These are phyloP conservation scores for Penicillium herquei DNA, from an alignment of 495 filamentous ascomycete species.

Conservation along the genomic window DNA sequence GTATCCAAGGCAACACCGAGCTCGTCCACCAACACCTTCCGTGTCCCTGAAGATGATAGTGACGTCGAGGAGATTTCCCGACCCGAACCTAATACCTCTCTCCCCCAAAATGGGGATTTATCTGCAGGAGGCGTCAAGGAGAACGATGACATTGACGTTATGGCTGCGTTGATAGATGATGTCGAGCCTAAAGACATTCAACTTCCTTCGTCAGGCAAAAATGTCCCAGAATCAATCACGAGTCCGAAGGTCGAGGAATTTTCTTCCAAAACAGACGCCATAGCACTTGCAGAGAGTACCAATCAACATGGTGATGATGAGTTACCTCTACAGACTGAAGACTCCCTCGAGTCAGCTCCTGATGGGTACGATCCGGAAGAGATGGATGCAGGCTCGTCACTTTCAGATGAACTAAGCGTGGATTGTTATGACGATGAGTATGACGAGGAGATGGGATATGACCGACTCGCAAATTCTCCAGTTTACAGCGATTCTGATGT, in stretches of 20 bases:
- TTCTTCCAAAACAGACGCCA: no score
- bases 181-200: no score
- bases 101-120: no score
- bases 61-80: constrained; percentile 19
- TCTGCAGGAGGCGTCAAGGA: background rate
- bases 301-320: no score
- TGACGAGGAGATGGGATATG: background rate
- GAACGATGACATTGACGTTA: background rate
- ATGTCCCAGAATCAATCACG: no score
- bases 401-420: background rate
- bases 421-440: background rate
- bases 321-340: no score
- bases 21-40: constrained; percentile 39
- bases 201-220: no score
- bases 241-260: no score
- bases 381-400: background rate
- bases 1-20: background rate
- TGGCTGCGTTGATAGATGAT: no score
- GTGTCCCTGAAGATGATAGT: constrained; percentile 46
- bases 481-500: background rate
- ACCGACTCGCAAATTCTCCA: background rate
- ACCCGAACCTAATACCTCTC: no score
- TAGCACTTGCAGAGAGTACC: no score
- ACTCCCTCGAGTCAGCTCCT: background rate
- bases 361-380: background rate